Evolutionary conservation across 2,329 filamentous ascomycete species (phyloP).

Genomic region (Penicillium oxalicum): DNA sequence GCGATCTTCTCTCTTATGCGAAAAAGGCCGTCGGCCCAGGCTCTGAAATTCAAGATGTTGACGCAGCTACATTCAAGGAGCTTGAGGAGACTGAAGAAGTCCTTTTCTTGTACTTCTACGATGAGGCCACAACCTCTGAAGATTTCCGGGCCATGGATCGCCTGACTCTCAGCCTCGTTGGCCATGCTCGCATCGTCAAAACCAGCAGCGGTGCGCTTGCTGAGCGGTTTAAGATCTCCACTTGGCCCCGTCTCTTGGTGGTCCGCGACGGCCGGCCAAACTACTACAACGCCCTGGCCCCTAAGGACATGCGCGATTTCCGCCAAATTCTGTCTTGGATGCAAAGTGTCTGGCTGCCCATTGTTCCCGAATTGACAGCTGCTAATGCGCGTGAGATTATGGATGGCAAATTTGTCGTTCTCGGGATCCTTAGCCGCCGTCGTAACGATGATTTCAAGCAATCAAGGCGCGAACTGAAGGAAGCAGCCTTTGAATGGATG

Average conservation of each 20-base stretch:
- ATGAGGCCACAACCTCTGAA: conserved; percentile 86
- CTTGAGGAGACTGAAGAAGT: conserved; percentile 92
- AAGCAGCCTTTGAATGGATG: conserved; percentile 94
- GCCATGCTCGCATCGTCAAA: conserved; percentile 87
- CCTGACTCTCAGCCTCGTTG: conserved; percentile 79
- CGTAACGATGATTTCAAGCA: conserved; percentile 70
- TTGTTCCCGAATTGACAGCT: conserved; percentile 88
- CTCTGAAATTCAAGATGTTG: conserved; percentile 72
- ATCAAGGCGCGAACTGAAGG: conserved; percentile 86
- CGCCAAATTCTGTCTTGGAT: conserved; percentile 82
- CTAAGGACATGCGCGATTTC: conserved; percentile 86
- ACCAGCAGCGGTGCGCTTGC: conserved; percentile 71
- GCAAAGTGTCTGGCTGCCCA: conserved; percentile 90
- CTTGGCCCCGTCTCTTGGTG: conserved; percentile 89
- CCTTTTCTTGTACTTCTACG: conserved; percentile 96
- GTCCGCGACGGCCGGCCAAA: conserved; percentile 82
- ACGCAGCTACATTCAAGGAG: conserved; percentile 67
- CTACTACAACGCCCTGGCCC: conserved; percentile 82
- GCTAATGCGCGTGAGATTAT: conserved; percentile 92
- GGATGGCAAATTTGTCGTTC: conserved; percentile 88
- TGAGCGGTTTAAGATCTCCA: conserved; percentile 87
- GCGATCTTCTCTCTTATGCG: conserved; percentile 81
- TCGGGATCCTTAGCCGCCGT: conserved; percentile 77
- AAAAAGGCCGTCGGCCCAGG: conserved; percentile 77
- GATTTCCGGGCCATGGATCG: conserved; percentile 86